phyloP scores from a whole-genome alignment of 2,329 filamentous ascomycete genomes.

The Xylaria sp. region DNA sequence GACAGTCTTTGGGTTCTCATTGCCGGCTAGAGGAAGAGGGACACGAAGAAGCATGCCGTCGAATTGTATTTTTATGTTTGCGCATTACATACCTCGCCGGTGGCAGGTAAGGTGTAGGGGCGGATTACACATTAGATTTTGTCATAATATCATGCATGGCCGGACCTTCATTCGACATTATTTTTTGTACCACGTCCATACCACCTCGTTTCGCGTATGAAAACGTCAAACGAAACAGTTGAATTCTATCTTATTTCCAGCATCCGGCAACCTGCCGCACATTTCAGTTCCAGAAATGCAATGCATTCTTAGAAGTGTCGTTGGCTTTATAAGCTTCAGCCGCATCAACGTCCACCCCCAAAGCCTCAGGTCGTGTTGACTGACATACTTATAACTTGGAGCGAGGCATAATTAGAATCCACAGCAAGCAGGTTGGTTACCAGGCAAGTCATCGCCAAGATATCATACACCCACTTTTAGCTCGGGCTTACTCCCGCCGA shows the following conservation, averaged over 20 bases:
- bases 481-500: constrained; percentile 30
- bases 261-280: background rate
- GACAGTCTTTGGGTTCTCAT: constrained; percentile 74
- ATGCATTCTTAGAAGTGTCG: constrained; percentile 9
- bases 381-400: background rate
- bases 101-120: constrained; percentile 21
- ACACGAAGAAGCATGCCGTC: constrained; percentile 17
- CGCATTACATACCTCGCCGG: constrained; percentile 40
- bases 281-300: background rate
- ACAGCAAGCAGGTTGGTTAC: background rate
- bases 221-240: constrained; percentile 1
- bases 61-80: constrained; percentile 42
- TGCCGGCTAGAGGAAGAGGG: constrained; percentile 55
- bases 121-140: constrained; percentile 37
- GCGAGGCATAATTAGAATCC: no score
- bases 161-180: constrained; percentile 29
- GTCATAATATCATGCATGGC: constrained; percentile 37
- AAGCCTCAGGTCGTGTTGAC: background rate
- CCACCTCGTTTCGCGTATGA: background rate
- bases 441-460: constrained; percentile 23
- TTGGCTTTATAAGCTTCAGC: background rate
- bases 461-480: constrained; percentile 10
- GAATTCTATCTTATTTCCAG: constrained; percentile 2
- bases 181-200: constrained; percentile 7
- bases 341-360: background rate